Percentiles rank a stretch among this genome's conserved stretches.
These are phyloP conservation scores for Clohesyomyces aquaticus DNA, from an alignment of 495 filamentous ascomycete species.

Conservation along the genomic window DNA sequence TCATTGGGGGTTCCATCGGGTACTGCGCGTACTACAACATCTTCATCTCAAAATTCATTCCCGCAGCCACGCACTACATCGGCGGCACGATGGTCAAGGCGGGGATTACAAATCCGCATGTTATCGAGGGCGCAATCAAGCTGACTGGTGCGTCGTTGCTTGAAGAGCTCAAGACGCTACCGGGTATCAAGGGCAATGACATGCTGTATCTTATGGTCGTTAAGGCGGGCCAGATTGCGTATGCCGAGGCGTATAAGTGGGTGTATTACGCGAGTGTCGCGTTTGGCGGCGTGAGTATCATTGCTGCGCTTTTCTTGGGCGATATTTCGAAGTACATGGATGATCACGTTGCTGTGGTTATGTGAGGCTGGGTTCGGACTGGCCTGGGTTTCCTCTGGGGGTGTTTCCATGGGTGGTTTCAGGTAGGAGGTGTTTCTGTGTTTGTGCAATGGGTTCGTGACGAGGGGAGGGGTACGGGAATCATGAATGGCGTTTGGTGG, in stretches of 20 bases:
- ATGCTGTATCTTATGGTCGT: constrained; percentile 27
- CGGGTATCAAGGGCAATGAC: constrained; percentile 28
- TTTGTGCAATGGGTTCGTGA: too few relatives aligned
- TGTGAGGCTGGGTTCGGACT: constrained; percentile 5
- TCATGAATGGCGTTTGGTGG: too few relatives aligned
- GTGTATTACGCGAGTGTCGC: constrained; percentile 44
- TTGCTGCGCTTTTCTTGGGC: constrained; percentile 36
- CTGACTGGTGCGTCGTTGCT: constrained; percentile 32
- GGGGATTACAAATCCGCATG: constrained; percentile 20
- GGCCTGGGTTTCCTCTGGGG: background rate
- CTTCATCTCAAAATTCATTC: constrained; percentile 40
- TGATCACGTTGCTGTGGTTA: constrained; percentile 29
- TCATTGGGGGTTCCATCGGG: constrained; percentile 44
- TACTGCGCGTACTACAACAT: constrained; percentile 47
- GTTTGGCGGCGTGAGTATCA: constrained; percentile 41
- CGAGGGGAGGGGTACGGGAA: too few relatives aligned
- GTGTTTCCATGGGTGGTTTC: background rate
- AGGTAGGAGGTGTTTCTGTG: background rate
- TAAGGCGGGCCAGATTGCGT: constrained; percentile 35
- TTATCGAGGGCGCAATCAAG: constrained; percentile 30
- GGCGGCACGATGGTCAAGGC: constrained; percentile 26
- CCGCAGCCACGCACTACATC: constrained; percentile 31
- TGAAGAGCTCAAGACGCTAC: constrained; percentile 18
- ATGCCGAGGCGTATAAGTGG: constrained; percentile 40
- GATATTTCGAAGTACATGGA: constrained; percentile 36